Evolutionary conservation across 257 asterid species (phyloP).

Genomic region (Fraxinus excelsior): DNA sequence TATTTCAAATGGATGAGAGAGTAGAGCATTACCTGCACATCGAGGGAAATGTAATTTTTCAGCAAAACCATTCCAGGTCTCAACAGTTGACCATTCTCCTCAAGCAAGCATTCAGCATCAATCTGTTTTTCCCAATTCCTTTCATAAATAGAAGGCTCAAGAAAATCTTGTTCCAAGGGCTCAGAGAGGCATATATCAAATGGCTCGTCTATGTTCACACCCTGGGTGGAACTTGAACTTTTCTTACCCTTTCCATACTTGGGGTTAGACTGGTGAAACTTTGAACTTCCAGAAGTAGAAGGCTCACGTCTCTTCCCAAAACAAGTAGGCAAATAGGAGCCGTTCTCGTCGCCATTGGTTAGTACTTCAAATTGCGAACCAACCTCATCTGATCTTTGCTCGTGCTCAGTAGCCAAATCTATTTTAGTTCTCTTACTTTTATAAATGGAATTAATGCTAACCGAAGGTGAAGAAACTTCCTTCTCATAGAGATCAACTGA

Average conservation of each 20-base stretch:
- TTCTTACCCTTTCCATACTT: constrained; percentile 5
- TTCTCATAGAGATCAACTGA: constrained; percentile 21
- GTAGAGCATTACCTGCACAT: constrained; percentile 47
- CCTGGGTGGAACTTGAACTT: background rate
- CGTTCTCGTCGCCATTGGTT: background rate
- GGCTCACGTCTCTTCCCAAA: constrained; percentile 25
- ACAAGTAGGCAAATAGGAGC: constrained; percentile 24
- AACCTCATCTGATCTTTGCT: constrained; percentile 16
- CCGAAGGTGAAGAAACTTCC: constrained; percentile 37
- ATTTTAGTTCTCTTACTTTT: constrained; percentile 30
- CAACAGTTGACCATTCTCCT: constrained; percentile 37
- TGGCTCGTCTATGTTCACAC: constrained; percentile 20
- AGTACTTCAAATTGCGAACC: constrained; percentile 1
- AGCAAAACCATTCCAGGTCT: constrained; percentile 75
- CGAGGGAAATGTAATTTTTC: constrained; percentile 42
- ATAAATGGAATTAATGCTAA: background rate
- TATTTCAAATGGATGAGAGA: background rate
- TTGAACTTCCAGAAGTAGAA: constrained; percentile 15
- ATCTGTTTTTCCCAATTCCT: constrained; percentile 1
- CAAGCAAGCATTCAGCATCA: constrained; percentile 7
- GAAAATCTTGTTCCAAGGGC: constrained; percentile 4
- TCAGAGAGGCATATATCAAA: constrained; percentile 54
- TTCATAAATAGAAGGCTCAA: background rate
- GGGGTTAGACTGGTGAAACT: constrained; percentile 8
- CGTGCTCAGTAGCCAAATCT: constrained; percentile 26